Percentiles rank a stretch among this genome's conserved stretches.
phyloP scores from a whole-genome alignment of 2,329 filamentous ascomycete species.

The Diaporthe sp. region DNA sequence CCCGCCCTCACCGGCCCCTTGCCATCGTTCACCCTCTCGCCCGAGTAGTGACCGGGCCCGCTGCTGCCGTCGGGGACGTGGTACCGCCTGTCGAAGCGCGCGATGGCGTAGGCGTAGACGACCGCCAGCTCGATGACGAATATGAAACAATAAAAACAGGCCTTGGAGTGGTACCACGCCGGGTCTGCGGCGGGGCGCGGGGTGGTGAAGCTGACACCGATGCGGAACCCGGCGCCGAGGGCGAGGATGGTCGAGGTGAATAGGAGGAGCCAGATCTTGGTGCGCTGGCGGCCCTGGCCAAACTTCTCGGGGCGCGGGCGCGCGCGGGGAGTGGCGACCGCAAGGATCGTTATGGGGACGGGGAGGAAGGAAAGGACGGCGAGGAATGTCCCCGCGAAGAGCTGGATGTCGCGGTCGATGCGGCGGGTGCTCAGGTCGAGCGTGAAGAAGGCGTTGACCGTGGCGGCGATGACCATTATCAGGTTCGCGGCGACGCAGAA shows the following conservation, averaged over 20 bases:
- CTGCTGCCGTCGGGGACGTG: constrained; percentile 51
- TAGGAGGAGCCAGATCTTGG: constrained; percentile 74
- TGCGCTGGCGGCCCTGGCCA: constrained; percentile 72
- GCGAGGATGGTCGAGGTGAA: constrained; percentile 69
- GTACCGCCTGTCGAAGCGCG: constrained; percentile 80
- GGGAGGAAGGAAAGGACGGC: constrained; percentile 75
- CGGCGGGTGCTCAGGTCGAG: constrained; percentile 59
- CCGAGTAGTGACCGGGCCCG: constrained; percentile 33
- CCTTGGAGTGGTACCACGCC: constrained; percentile 77
- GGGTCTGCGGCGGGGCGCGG: constrained; percentile 60
- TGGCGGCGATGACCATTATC: constrained; percentile 72
- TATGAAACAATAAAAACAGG: constrained; percentile 84
- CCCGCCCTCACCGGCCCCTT: neutral
- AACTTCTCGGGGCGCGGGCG: constrained; percentile 63
- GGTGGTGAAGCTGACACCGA: constrained; percentile 65
- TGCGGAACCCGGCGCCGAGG: constrained; percentile 76
- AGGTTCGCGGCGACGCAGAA: constrained; percentile 68
- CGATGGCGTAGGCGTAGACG: constrained; percentile 72
- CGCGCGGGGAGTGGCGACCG: constrained; percentile 56
- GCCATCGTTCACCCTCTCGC: neutral
- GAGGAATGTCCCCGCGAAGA: constrained; percentile 71
- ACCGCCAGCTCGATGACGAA: constrained; percentile 79
- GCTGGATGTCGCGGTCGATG: constrained; percentile 71
- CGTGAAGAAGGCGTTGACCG: constrained; percentile 76
- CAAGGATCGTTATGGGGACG: constrained; percentile 62